Conservation (phyloP, 306 rosid species). For the Cicer cuneatum region DNA sequence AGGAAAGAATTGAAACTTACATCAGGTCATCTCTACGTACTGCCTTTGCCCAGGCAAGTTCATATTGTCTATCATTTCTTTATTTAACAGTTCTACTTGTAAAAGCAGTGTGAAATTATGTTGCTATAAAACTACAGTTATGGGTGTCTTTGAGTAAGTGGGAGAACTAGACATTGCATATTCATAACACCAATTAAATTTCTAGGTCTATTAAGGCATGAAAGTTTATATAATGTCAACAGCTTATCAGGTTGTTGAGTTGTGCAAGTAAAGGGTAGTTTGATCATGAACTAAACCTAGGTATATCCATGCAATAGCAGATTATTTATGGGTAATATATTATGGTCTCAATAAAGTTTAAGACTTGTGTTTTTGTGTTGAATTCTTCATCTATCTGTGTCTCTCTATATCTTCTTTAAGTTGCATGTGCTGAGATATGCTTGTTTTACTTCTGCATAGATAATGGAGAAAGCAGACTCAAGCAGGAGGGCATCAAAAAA, state of each 20-base stretch:
- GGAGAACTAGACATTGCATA: constrained; percentile 12
- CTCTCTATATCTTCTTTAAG: background rate
- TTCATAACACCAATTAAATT: constrained; percentile 11
- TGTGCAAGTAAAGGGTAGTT: constrained; percentile 25
- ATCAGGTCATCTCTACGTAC: constrained; percentile 95
- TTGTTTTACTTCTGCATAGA: constrained; percentile 55
- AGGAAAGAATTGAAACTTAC: constrained; percentile 90
- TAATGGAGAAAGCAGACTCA: constrained; percentile 95
- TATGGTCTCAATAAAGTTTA: constrained; percentile 27
- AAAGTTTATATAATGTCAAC: background rate
- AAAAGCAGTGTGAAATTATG: constrained; percentile 20
- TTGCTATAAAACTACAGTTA: constrained; percentile 21
- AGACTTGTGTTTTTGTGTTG: constrained; percentile 1
- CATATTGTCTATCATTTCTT: constrained; percentile 34
- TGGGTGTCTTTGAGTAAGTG: background rate
- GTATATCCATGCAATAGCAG: background rate
- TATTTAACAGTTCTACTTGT: constrained; percentile 7
- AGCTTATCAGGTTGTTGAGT: background rate
- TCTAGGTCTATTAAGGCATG: background rate
- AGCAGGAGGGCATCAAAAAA: constrained; percentile 95
- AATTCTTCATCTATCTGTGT: constrained; percentile 29
- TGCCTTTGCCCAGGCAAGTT: constrained; percentile 97
- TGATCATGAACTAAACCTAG: constrained; percentile 9
- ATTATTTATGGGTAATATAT: constrained; percentile 21
- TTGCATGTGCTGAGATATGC: constrained; percentile 47